Evolutionary conservation across 2,329 filamentous ascomycete species (phyloP), one percentile per base, ranked within the genome.

Genomic region (Penicillium hesseltinei): DNA sequence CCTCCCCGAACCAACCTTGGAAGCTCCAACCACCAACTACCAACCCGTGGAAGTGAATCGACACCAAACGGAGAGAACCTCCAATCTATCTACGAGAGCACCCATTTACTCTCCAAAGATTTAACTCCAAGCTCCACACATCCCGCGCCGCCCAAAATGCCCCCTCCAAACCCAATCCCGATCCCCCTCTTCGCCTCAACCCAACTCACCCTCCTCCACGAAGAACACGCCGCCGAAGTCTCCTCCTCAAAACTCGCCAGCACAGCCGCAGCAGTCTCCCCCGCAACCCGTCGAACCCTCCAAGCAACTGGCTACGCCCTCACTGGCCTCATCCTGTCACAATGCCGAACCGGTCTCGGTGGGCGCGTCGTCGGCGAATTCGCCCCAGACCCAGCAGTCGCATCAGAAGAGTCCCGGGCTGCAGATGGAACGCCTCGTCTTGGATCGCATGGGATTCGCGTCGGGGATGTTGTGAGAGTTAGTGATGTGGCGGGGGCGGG

Each of bases 291-390:
- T 5, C 73, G 77, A 40, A 75, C 75, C 5, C 65, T 80, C 17
- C 75, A 77, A 66, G 73, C 74, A 17, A 72, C 73, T 0, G 75
- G 75, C 11, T 70, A 76, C 59, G 75, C 75, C 0, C 51, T 77
- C 3, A 77, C 73, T 1, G 75, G 75, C 0, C 84, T 97, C 9
- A 78, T 84, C 33, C 78, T 96, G 35, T 80, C 83, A 11, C 88
- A 89, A 19, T 89, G 90, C 70, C 88, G 92, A 31, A 99, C 94
- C 0, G 94, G 94, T 0, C 81, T 97, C 38, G 94, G 92, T 17
- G 94, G 94, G n/a, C 90, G 91, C 62, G 91, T 90, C 0, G 88
- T 99, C 2, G 78, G 97, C 4, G 92, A 97, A 73, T 85, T 99
- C 6, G 79, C 78, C 2, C 74, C 77, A 1, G 93, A 97, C 68